A percentile compares a stretch with the other conserved stretches of the same genome.
Evolutionary conservation across 2,329 filamentous ascomycete species (phyloP).

Genomic region (Hymenotorrendiella dingleyae): DNA sequence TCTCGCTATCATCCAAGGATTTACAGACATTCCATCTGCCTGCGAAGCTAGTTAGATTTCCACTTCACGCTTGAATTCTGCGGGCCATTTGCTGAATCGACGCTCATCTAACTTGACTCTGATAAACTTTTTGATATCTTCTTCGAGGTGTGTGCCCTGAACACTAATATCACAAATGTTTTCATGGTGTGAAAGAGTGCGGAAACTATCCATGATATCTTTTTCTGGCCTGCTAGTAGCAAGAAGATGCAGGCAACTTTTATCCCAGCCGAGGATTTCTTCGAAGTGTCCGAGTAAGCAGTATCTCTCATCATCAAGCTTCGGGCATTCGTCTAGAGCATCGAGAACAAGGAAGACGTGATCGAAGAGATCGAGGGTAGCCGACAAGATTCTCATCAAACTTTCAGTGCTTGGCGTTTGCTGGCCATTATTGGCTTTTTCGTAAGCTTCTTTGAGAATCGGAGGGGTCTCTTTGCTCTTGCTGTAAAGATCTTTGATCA

Average conservation of each 20-base stretch:
- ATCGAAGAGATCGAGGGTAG: slow-evolving; percentile 4
- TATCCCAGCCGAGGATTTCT: not conserved
- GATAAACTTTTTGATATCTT: slow-evolving; percentile 8
- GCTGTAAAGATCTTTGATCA: slow-evolving; percentile 10
- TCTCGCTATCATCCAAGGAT: not conserved
- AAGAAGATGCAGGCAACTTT: slow-evolving; percentile 6
- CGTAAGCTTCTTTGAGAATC: not conserved
- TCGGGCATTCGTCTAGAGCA: slow-evolving; percentile 17
- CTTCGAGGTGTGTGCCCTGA: not conserved
- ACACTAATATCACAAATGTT: not conserved
- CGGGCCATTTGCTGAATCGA: not conserved
- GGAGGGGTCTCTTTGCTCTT: slow-evolving; percentile 6
- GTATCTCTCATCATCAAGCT: not conserved
- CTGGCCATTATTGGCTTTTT: slow-evolving; percentile 5
- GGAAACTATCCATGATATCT: no score
- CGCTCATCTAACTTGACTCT: not conserved
- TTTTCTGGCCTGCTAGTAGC: slow-evolving; percentile 23
- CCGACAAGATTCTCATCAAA: slow-evolving; percentile 5
- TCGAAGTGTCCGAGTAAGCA: not conserved
- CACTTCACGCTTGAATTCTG: not conserved
- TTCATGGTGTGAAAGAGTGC: not conserved
- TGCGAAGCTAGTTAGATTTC: not conserved
- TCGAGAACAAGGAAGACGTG: slow-evolving; percentile 13
- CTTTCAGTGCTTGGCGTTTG: slow-evolving; percentile 4
- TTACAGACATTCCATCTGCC: slow-evolving; percentile 8